Evolutionary conservation across 208 protist species (phyloP).

Genomic region (Trypanosomatidae sp.): DNA sequence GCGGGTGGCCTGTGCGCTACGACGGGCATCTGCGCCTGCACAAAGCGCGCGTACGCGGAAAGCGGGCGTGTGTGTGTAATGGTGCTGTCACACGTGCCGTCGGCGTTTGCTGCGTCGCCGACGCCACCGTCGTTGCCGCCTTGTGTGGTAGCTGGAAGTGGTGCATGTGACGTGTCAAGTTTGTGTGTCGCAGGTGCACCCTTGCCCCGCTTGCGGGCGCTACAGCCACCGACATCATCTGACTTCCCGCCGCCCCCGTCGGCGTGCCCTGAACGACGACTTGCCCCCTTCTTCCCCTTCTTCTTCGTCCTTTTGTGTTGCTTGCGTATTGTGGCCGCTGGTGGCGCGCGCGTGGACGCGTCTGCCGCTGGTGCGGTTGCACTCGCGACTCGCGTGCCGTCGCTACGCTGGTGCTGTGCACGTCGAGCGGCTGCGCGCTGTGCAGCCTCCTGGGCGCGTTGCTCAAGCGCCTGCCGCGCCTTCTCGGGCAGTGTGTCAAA

Average conservation of each 20-base stretch:
- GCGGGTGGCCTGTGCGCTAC: conserved; percentile 20
- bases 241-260: too few species aligned
- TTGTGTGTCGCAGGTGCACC: too few species aligned
- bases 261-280: too few species aligned
- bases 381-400: too few species aligned
- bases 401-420: neutral
- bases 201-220: neutral
- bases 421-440: neutral
- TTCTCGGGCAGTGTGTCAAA: conserved; percentile 50
- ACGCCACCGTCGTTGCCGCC: too few species aligned
- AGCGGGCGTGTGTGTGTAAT: neutral
- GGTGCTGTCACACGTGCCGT: neutral
- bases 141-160: too few species aligned
- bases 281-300: conserved; percentile 9
- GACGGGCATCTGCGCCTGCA: conserved; percentile 54
- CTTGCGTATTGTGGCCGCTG: neutral
- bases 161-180: too few species aligned
- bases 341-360: too few species aligned
- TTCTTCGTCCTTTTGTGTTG: conserved; percentile 2
- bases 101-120: too few species aligned
- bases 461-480: conserved; percentile 27
- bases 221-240: neutral
- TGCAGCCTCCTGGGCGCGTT: conserved; percentile 9
- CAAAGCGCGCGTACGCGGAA: conserved; percentile 40
- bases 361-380: too few species aligned